Conservation (phyloP, 2,329 filamentous ascomycete genomes). For the Amauroascus niger region DNA sequence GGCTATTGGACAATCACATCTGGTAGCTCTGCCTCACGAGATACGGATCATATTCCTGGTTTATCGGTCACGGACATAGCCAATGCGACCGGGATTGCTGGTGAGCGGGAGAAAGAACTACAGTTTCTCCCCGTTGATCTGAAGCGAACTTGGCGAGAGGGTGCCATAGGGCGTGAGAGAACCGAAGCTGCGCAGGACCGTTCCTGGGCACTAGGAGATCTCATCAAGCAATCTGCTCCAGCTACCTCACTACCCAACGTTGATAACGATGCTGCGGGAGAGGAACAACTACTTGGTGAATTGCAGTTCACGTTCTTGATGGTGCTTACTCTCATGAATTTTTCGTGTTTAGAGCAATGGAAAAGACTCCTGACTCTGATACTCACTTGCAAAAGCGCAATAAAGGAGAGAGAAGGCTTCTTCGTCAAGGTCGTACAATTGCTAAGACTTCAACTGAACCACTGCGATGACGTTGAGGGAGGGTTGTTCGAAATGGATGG, state of each 20-base stretch:
- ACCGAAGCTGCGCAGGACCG: slow-evolving; percentile 54
- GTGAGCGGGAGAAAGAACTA: slow-evolving; percentile 40
- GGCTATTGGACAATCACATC: slow-evolving; percentile 48
- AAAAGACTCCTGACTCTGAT: slow-evolving; percentile 49
- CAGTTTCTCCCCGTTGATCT: slow-evolving; percentile 50
- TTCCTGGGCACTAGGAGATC: slow-evolving; percentile 50
- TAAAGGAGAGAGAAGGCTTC: slow-evolving; percentile 40
- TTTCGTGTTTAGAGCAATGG: slow-evolving; percentile 58
- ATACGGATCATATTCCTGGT: slow-evolving; percentile 52
- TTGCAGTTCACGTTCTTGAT: slow-evolving; percentile 55
- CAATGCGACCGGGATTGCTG: slow-evolving; percentile 20
- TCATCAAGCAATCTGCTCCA: slow-evolving; percentile 35
- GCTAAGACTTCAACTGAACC: slow-evolving; percentile 45
- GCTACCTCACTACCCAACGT: slow-evolving; percentile 25
- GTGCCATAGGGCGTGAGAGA: slow-evolving; percentile 51
- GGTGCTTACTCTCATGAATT: slow-evolving; percentile 55
- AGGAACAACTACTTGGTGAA: slow-evolving; percentile 45
- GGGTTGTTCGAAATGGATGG: slow-evolving; percentile 51
- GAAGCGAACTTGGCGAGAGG: slow-evolving; percentile 52
- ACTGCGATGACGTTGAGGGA: slow-evolving; percentile 50
- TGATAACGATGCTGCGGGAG: slow-evolving; percentile 21
- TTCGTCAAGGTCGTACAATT: slow-evolving; percentile 45
- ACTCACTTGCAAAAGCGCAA: slow-evolving; percentile 47
- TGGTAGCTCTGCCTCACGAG: slow-evolving; percentile 46
- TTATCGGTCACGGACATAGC: slow-evolving; percentile 29